phyloP scores from a whole-genome alignment of 768 basidiomycete genomes.

The Mycena capillaripes region DNA sequence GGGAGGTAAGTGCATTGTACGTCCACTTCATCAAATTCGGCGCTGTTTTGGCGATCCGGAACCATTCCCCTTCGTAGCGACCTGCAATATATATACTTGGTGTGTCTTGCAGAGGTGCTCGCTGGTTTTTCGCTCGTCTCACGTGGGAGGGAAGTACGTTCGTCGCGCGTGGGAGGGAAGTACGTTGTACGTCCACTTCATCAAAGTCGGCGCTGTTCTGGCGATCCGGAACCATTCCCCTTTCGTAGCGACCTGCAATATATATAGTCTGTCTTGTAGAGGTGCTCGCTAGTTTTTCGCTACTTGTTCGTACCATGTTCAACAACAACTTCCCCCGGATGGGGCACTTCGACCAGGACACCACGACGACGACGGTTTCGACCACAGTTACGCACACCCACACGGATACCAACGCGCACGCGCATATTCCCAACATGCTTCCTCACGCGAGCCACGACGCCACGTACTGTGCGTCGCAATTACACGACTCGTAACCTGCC shows the following conservation, averaged over 20 bases:
- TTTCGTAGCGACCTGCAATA: neutral
- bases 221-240: slow-evolving; percentile 5
- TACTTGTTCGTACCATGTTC: slow-evolving; percentile 11
- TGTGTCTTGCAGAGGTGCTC: no score
- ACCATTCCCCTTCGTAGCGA: neutral
- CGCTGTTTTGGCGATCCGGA: slow-evolving; percentile 4
- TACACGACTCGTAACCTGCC: slow-evolving; percentile 2
- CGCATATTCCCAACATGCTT: slow-evolving; percentile 9
- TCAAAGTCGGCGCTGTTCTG: slow-evolving; percentile 8
- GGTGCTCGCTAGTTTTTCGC: neutral
- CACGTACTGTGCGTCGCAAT: slow-evolving; percentile 15
- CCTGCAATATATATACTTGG: no score
- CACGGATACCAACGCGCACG: slow-evolving; percentile 9
- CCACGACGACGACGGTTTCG: slow-evolving; percentile 11
- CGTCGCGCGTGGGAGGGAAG: no score
- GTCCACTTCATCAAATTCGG: neutral
- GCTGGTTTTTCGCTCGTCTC: no score
- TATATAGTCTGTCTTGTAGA: neutral
- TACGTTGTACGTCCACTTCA: slow-evolving; percentile 3
- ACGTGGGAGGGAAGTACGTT: no score
- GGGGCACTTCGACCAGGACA: slow-evolving; percentile 21
- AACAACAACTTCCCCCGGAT: slow-evolving; percentile 7
- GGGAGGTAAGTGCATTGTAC: neutral
- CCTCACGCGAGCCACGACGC: slow-evolving; percentile 7
- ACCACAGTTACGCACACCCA: slow-evolving; percentile 18